Evolutionary conservation across 306 rosid species (phyloP).

Genomic region (Rosa chinensis): DNA sequence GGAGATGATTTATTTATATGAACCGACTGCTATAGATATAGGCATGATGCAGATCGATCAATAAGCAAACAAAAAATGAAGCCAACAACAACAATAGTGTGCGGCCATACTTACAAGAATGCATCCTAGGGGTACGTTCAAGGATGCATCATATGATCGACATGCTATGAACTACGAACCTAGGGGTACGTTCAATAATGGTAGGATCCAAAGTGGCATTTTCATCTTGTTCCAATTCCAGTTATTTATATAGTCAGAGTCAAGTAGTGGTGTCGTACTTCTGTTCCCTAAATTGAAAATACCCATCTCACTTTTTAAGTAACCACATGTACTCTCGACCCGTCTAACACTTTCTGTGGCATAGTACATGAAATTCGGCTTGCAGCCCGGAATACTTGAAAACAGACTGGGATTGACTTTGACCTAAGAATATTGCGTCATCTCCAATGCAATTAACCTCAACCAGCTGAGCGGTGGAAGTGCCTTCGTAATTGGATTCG

Average conservation of each 20-base stretch:
- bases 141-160: too few relatives aligned
- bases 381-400: background rate
- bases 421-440: background rate
- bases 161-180: background rate
- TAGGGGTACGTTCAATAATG: background rate
- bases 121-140: too few relatives aligned
- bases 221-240: background rate
- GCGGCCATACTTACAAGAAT: too few relatives aligned
- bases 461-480: background rate
- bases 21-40: too few relatives aligned
- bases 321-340: background rate
- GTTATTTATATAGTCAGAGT: too few relatives aligned
- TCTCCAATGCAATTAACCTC: background rate
- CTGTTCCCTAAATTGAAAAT: background rate
- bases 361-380: background rate
- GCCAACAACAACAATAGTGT: too few relatives aligned
- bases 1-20: too few relatives aligned
- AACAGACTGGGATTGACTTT: background rate
- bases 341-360: background rate
- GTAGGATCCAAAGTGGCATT: background rate
- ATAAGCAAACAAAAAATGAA: too few relatives aligned
- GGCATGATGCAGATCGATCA: too few relatives aligned
- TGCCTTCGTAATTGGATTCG: background rate
- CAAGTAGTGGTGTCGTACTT: background rate
- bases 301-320: background rate